Evolutionary conservation across 495 filamentous ascomycete species (phyloP).

Genomic region (Penicillium subrubescens): DNA sequence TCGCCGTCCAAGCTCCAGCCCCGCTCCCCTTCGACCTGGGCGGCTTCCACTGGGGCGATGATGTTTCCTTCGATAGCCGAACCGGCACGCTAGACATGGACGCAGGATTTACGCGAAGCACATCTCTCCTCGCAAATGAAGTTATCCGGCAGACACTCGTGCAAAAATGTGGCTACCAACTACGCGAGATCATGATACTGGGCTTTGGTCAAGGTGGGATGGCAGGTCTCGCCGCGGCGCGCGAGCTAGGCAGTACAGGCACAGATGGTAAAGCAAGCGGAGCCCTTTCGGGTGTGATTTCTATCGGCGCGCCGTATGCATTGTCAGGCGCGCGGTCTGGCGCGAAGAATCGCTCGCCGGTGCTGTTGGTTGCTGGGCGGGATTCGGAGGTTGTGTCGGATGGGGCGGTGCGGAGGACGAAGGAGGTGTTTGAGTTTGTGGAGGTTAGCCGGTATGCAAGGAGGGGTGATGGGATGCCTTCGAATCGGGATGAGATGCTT

Average conservation of each 20-base stretch:
- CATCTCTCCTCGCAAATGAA: constrained; percentile 50
- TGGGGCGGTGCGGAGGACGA: constrained; percentile 61
- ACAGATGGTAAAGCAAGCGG: constrained; percentile 28
- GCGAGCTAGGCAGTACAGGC: constrained; percentile 31
- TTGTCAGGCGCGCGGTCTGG: constrained; percentile 42
- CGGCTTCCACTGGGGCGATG: constrained; percentile 94
- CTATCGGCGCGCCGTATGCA: constrained; percentile 75
- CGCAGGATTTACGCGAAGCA: constrained; percentile 67
- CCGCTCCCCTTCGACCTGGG: constrained; percentile 72
- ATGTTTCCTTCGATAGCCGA: constrained; percentile 65
- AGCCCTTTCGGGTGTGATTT: constrained; percentile 63
- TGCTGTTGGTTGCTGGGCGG: constrained; percentile 70
- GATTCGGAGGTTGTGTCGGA: constrained; percentile 63
- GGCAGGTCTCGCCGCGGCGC: constrained; percentile 63
- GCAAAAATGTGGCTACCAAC: constrained; percentile 67
- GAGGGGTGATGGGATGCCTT: constrained; percentile 80
- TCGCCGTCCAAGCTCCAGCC: constrained; percentile 74
- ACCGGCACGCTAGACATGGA: constrained; percentile 75
- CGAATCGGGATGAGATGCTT: constrained; percentile 80
- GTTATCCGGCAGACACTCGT: constrained; percentile 64
- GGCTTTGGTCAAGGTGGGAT: constrained; percentile 91
- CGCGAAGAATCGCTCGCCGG: constrained; percentile 64
- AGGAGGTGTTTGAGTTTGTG: constrained; percentile 69
- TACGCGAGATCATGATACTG: constrained; percentile 71
- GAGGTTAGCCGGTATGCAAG: constrained; percentile 75